Base-by-base conservation (phyloP, 2,329 filamentous ascomycete genomes). In the Talaromyces sp. region DNA sequence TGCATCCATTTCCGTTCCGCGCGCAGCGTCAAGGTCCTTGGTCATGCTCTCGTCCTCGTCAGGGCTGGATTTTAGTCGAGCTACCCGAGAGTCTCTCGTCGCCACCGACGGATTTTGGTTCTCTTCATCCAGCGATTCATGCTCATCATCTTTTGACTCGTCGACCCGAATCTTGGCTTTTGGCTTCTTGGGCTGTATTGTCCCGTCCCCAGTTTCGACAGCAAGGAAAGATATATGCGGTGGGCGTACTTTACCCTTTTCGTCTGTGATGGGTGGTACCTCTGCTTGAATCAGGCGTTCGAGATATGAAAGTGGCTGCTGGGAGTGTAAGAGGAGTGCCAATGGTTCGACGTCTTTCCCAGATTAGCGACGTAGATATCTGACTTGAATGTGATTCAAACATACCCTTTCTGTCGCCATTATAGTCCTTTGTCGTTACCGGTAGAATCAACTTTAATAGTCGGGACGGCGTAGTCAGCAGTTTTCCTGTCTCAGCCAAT, bases 251-350 rank as follows among this genome's bases (percentile, higher is more conserved):
- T 86, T 84, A 8, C 88, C 85, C 55, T 86, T 76, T 62, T 84
- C 83, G 0, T 79, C 80, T 39, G 83, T 80, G 14, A 93, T 80
- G 0, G 86, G 85, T 0, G 91, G 90, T 0, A 96, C 81, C 75
- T 96, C 93, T 60, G 91, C 89, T 72, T 96, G 93, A 54, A 97
- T 93, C 2, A 97, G 80, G 8, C 91, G 86, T 74, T 96, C 91
- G 46, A 96, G 86, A 73, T 96, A 96, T 8, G 91, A 96, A 2
- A 97, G 82, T 0, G 93, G 93, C 72, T 97, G 93, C 66, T 96
- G 91, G 0, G 93, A 92, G 69, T 96, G 93, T 0, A 96, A 84
- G 1, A 96, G 85, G 0, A 96, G 83, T 0, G 92, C 92, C 12
- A 96, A 81, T 0, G 92, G 92, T 68, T 96, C 90, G n/a, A 93